Conservation (phyloP, 2,329 filamentous ascomycete species). For the Incumbomyces lentus region DNA sequence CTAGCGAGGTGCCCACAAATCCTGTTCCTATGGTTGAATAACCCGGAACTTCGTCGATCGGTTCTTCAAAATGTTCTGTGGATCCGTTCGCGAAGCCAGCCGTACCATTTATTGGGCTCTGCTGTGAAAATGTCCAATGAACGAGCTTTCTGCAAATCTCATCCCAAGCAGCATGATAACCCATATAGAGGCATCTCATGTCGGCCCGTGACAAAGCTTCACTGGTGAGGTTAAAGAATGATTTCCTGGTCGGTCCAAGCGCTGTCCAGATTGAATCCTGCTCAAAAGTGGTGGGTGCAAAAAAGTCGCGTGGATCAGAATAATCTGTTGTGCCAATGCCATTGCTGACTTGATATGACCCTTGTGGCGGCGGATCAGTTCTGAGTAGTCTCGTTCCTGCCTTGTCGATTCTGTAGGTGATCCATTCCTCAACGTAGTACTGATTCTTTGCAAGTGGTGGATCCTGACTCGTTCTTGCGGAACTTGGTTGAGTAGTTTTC, state of each 20-base stretch:
- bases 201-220: neutral
- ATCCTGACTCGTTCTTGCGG: too few relatives aligned
- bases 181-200: neutral
- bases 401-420: neutral
- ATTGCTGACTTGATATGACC: neutral
- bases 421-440: neutral
- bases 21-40: too few relatives aligned
- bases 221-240: neutral
- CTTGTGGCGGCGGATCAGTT: constrained; percentile 1
- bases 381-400: neutral
- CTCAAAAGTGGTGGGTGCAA: neutral
- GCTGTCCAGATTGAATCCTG: neutral
- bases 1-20: too few relatives aligned
- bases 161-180: constrained; percentile 1
- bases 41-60: too few relatives aligned
- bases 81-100: too few relatives aligned
- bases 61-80: too few relatives aligned
- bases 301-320: constrained; percentile 1
- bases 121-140: neutral
- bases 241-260: neutral
- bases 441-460: too few relatives aligned
- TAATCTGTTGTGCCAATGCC: neutral
- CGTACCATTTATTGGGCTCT: neutral
- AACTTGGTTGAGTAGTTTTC: too few relatives aligned
- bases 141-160: neutral